Evolutionary conservation across 345 rosid genomes (phyloP), one percentile per base, ranked within the genome.

Genomic region (Abelmoschus esculentus): DNA sequence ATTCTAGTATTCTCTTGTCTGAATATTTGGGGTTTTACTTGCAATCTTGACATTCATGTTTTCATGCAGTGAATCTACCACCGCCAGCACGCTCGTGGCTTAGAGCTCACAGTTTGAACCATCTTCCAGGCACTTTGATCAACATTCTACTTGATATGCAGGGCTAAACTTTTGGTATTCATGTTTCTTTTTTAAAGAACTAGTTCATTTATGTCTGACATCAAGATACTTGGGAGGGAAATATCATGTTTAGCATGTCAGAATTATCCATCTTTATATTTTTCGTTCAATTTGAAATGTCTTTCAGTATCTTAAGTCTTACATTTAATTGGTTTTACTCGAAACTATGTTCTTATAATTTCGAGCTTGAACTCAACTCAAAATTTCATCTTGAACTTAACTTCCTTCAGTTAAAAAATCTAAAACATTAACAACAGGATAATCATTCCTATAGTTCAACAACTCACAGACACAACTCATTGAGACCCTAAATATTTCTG

Each of bases 51-150:
- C 19, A 19, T 61, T 3, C 22, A 2, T 31, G 12, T 73, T 4
- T 66, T 70, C 31, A 26, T 75, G 72, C 87, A 86, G 87, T 47
- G 90, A 92, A 72, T 90, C 85, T 29, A 76, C 90, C 55, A 88
- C 90, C 0, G 90, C 90, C 40, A 86, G 92, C 81, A 86, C 89
- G 7, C 86, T 84, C 3, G 87, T 88, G 72, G 88, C 88, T 32
- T 88, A 81, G 36, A 34, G 62, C 49, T 5, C 8, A 32, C 22
- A 4, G 4, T 61, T 56, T 17, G 55, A 6, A 28, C 12, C 19
- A 34, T 6, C 29, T 17, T 70, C 22, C 3, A 11, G 40, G 40
- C 3, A 3, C 19, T 26, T 65, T 5, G 4, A 3, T 44, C 44
- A 29, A 18, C 32, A 7, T 32, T 28, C 40, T 4, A 28, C 42